phyloP scores from a whole-genome alignment of 139 green algal species.

The Limnomonas spitsbergensis region DNA sequence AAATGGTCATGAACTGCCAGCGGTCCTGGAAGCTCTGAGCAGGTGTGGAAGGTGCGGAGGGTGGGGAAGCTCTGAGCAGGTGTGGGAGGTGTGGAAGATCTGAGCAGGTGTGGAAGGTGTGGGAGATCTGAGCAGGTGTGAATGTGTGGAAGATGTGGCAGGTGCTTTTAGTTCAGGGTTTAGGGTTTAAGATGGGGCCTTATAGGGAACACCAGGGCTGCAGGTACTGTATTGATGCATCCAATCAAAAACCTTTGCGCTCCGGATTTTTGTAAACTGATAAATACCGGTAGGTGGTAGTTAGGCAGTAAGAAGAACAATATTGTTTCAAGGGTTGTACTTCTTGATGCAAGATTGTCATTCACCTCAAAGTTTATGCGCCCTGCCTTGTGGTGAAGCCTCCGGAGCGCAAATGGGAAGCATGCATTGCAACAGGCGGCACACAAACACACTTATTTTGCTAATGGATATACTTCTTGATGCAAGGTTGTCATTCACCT shows the following conservation, averaged over 20 bases:
- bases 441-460: constrained; percentile 40
- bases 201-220: too few species aligned
- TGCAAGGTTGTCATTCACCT: not conserved
- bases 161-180: not conserved
- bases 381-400: not conserved
- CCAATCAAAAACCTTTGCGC: too few species aligned
- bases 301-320: too few species aligned
- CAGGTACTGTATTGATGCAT: too few species aligned
- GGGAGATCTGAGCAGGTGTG: not conserved
- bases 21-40: not conserved
- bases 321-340: too few species aligned
- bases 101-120: not conserved
- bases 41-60: not conserved
- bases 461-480: too few species aligned
- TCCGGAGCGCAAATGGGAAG: not conserved
- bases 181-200: not conserved
- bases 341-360: not conserved
- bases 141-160: not conserved
- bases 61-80: not conserved
- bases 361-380: not conserved
- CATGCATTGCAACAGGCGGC: constrained; percentile 40
- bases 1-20: not conserved
- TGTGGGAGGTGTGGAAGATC: not conserved
- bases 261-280: not conserved
- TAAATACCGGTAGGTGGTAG: too few species aligned